Percentiles rank a stretch among this genome's conserved stretches.
Evolutionary conservation across 2,329 filamentous ascomycete species (phyloP).

Genomic region (Furcasterigmium furcatum): DNA sequence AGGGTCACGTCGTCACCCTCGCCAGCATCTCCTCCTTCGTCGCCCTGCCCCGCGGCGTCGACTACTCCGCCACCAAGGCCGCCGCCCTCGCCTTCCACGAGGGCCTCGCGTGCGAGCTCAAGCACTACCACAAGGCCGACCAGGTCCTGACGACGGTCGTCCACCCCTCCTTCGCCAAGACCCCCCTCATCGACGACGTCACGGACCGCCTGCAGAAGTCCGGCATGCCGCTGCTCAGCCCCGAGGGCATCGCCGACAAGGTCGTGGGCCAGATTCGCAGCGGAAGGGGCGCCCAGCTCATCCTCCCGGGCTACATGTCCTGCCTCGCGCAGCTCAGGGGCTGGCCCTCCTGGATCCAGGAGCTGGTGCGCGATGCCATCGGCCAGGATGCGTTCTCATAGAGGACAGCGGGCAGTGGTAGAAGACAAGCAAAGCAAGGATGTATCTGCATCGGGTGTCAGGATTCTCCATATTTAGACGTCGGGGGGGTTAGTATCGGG

Average conservation of each 20-base stretch:
- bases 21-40: slow-evolving; percentile 48
- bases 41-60: slow-evolving; percentile 39
- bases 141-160: slow-evolving; percentile 30
- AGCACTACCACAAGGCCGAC: slow-evolving; percentile 27
- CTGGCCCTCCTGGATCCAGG: slow-evolving; percentile 33
- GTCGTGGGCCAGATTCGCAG: slow-evolving; percentile 47
- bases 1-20: slow-evolving; percentile 50
- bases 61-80: slow-evolving; percentile 49
- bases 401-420: too few relatives aligned
- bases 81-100: slow-evolving; percentile 51
- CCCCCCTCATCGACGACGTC: slow-evolving; percentile 28
- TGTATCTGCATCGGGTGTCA: too few relatives aligned
- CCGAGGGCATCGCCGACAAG: slow-evolving; percentile 39
- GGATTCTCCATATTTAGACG: too few relatives aligned
- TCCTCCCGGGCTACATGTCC: slow-evolving; percentile 31
- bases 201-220: slow-evolving; percentile 19
- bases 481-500: too few relatives aligned
- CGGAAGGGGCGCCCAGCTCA: slow-evolving; percentile 43
- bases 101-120: slow-evolving; percentile 32
- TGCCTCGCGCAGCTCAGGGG: slow-evolving; percentile 30
- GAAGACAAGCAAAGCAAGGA: too few relatives aligned
- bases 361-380: slow-evolving; percentile 24
- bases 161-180: slow-evolving; percentile 19
- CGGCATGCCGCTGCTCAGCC: slow-evolving; percentile 25
- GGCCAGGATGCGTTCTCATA: slow-evolving; percentile 6